phyloP scores from a whole-genome alignment of 1,284 basidiomycete genomes.

The Ganoderma sp. region DNA sequence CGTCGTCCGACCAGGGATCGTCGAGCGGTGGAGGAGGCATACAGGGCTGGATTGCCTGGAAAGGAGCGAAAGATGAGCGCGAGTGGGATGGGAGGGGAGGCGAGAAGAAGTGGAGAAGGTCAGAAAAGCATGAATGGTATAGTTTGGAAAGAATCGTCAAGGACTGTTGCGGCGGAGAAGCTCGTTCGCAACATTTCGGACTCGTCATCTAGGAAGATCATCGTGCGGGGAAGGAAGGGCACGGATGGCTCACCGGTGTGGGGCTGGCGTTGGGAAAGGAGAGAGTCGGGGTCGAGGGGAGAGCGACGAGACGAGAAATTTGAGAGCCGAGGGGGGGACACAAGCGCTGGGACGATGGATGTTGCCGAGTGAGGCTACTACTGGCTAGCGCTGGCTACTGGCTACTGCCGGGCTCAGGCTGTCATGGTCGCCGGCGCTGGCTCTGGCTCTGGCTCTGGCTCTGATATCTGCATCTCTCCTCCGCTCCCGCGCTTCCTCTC shows the following conservation, averaged over 20 bases:
- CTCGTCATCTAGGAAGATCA: conserved; percentile 89
- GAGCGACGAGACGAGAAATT: background rate
- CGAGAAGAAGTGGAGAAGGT: conserved; percentile 43
- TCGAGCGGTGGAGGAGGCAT: conserved; percentile 41
- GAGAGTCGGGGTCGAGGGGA: background rate
- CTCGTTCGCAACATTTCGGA: conserved; percentile 68
- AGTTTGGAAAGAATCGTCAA: conserved; percentile 68
- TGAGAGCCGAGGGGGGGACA: background rate
- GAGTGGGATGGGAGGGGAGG: conserved; percentile 26
- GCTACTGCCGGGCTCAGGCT: conserved; percentile 5
- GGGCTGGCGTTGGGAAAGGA: background rate
- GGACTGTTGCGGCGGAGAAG: conserved; percentile 59
- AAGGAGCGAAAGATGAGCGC: conserved; percentile 8
- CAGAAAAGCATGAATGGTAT: conserved; percentile 94
- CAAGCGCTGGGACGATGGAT: conserved; percentile 6
- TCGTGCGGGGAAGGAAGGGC: conserved; percentile 46
- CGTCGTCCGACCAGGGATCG: conserved; percentile 72
- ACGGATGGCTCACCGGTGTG: conserved; percentile 24
- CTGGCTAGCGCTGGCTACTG: no score
- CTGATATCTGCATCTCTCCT: conserved; percentile 15
- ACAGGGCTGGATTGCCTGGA: conserved; percentile 21
- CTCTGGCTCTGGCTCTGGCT: background rate
- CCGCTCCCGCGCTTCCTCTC: conserved; percentile 18
- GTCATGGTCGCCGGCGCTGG: background rate
- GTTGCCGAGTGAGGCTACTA: background rate